phyloP scores from a whole-genome alignment of 805 yeast genomes.

The Schwanniomyces vanrijiae region DNA sequence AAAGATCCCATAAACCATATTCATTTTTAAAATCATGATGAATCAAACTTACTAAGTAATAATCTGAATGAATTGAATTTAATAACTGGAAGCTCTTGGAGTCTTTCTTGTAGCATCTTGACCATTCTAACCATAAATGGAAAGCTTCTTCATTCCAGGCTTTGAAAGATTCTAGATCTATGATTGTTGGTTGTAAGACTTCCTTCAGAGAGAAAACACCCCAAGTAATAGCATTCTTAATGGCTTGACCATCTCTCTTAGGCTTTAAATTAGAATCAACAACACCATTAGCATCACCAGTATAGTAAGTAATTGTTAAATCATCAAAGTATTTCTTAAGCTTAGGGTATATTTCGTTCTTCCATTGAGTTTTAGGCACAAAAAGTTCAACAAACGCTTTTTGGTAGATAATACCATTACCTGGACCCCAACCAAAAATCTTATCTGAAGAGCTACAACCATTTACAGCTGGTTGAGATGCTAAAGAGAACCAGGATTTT shows the following conservation, averaged over 20 bases:
- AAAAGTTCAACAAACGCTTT: conserved; percentile 88
- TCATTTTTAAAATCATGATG: conserved; percentile 81
- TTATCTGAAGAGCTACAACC: conserved; percentile 77
- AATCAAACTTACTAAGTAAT: conserved; percentile 78
- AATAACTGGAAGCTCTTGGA: conserved; percentile 61
- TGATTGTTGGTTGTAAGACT: conserved; percentile 86
- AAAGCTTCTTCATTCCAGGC: conserved; percentile 98
- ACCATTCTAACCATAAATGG: conserved; percentile 91
- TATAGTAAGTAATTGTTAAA: conserved; percentile 68
- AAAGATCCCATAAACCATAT: conserved; percentile 72
- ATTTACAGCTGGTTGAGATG: conserved; percentile 95
- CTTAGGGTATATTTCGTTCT: conserved; percentile 48
- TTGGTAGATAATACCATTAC: conserved; percentile 84
- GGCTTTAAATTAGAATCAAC: conserved; percentile 62
- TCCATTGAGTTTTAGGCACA: conserved; percentile 73
- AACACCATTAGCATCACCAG: conserved; percentile 60
- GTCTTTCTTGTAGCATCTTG: conserved; percentile 64
- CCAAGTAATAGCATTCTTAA: conserved; percentile 91
- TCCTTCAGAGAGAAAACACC: conserved; percentile 93
- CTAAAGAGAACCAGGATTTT: conserved; percentile 77
- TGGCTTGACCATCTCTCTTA: conserved; percentile 29
- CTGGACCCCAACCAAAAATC: conserved; percentile 97
- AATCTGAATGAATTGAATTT: conserved; percentile 57
- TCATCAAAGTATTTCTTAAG: conserved; percentile 37
- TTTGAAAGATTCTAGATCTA: conserved; percentile 87